phyloP scores from a whole-genome alignment of 352 stramenopile species.

The Blastocystis sp. region DNA sequence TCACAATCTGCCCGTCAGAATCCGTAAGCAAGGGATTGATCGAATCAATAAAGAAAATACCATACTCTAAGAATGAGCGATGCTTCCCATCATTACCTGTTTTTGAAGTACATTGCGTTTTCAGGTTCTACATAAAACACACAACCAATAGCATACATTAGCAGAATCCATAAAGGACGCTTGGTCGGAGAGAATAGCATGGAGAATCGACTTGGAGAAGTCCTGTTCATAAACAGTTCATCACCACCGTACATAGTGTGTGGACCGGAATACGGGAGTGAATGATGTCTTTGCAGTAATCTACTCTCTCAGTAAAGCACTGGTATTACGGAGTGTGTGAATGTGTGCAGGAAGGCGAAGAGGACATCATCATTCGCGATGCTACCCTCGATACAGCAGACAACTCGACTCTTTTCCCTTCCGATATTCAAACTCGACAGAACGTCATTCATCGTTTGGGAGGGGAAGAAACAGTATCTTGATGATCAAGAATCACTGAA shows the following conservation, averaged over 20 bases:
- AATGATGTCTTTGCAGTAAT: not conserved
- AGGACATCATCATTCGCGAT: not conserved
- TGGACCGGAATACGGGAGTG: not conserved
- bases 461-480: not conserved
- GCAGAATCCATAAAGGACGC: too few species aligned
- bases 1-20: not conserved
- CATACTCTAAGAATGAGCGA: not conserved
- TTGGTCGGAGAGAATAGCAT: too few species aligned
- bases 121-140: too few species aligned
- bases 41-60: not conserved
- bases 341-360: not conserved
- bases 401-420: not conserved
- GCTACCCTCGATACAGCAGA: not conserved
- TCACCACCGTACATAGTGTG: not conserved
- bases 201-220: too few species aligned
- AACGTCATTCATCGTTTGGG: not conserved
- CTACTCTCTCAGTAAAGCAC: too few species aligned
- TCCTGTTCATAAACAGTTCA: too few species aligned
- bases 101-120: too few species aligned
- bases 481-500: conserved; percentile 1
- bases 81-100: too few species aligned
- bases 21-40: not conserved
- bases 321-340: not conserved
- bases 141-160: too few species aligned
- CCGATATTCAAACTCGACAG: not conserved